Evolutionary conservation across 352 stramenopile genomes (phyloP).

Genomic region (Pythium myriotylum): DNA sequence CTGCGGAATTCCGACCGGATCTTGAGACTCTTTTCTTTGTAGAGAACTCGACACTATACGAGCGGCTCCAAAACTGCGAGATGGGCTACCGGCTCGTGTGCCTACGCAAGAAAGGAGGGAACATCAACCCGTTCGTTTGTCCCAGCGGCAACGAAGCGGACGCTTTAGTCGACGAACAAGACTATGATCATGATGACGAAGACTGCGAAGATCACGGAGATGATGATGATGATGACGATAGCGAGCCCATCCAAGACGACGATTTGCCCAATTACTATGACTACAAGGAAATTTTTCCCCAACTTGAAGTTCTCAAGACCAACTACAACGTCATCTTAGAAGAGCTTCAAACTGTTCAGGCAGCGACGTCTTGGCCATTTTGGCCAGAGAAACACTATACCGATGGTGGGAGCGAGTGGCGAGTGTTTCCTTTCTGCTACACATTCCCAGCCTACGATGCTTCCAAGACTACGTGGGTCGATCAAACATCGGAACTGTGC

Average conservation of each 20-base stretch:
- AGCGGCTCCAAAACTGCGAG: conserved; percentile 20
- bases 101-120: conserved; percentile 21
- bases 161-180: conserved; percentile 32
- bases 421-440: conserved; percentile 91
- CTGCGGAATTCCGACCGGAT: conserved; percentile 26
- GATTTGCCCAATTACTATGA: conserved; percentile 76
- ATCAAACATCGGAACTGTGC: conserved; percentile 72
- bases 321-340: conserved; percentile 78
- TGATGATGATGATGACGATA: conserved; percentile 32
- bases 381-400: conserved; percentile 89
- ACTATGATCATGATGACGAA: conserved; percentile 32
- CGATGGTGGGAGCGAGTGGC: conserved; percentile 71
- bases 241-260: conserved; percentile 70
- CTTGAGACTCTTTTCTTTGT: conserved; percentile 36
- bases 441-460: conserved; percentile 89
- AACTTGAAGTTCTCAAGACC: conserved; percentile 71
- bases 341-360: conserved; percentile 67
- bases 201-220: conserved; percentile 34
- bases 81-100: conserved; percentile 36
- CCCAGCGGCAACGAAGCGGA: conserved; percentile 28
- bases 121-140: conserved; percentile 17
- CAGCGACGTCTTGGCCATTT: conserved; percentile 69
- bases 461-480: conserved; percentile 83
- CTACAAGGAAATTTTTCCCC: conserved; percentile 75
- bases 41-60: conserved; percentile 25